Evolutionary conservation across 2,329 filamentous ascomycete genomes (phyloP).

Genomic region (Colletotrichum theobromicola): DNA sequence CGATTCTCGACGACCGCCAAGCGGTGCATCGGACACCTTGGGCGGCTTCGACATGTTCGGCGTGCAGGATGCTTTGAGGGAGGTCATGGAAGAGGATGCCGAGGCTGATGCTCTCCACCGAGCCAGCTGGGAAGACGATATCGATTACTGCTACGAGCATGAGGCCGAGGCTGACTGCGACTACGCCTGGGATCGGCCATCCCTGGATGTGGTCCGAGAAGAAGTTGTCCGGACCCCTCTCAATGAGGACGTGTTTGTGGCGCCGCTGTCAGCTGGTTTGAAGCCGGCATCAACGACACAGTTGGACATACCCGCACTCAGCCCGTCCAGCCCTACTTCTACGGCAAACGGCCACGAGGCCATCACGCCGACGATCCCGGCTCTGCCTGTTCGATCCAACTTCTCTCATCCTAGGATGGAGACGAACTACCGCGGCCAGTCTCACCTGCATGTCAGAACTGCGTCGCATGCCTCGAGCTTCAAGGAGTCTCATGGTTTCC

Average conservation of each 20-base stretch:
- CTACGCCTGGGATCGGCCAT: conserved; percentile 68
- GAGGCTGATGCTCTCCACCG: conserved; percentile 35
- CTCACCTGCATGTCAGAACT: conserved; percentile 39
- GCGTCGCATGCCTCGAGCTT: conserved; percentile 59
- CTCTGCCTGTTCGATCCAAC: conserved; percentile 46
- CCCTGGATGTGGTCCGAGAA: conserved; percentile 49
- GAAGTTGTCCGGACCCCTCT: conserved; percentile 29
- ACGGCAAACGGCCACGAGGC: conserved; percentile 46
- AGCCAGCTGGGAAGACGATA: conserved; percentile 71
- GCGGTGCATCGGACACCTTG: conserved; percentile 58
- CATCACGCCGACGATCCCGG: conserved; percentile 45
- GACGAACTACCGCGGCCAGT: conserved; percentile 32
- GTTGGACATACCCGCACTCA: conserved; percentile 53
- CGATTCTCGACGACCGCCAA: conserved; percentile 38
- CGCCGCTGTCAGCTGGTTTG: conserved; percentile 15
- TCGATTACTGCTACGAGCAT: conserved; percentile 75
- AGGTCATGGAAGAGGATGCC: conserved; percentile 28
- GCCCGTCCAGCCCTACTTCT: conserved; percentile 53
- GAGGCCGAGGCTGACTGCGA: conserved; percentile 71
- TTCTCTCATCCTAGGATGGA: conserved; percentile 55
- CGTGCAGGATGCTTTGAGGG: conserved; percentile 35
- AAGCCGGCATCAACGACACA: conserved; percentile 14
- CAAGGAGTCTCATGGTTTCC: conserved; percentile 64
- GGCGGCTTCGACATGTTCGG: conserved; percentile 47
- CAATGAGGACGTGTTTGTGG: not conserved